Base-by-base conservation (phyloP, 345 rosid species). In the Rhizophora mangle region DNA sequence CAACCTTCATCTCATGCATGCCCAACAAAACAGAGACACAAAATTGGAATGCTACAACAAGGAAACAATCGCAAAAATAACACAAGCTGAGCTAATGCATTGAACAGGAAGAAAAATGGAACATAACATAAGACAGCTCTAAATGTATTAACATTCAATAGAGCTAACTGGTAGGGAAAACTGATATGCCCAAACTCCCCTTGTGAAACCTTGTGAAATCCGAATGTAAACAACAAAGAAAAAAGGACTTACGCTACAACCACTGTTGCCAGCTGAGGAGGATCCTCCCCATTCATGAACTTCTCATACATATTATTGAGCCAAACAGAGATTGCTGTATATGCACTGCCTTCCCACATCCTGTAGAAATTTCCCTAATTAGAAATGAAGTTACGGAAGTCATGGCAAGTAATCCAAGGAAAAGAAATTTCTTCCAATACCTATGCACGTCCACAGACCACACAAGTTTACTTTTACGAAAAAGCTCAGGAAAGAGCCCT, bases 371-470 rank as follows among this genome's bases (percentile, higher is more conserved):
- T 71, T 69, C 24, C 53, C 63, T 76, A 26, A 63, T 77, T 49
- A 78, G 72, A 15, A 67, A 39, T 76, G 21, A 67, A 70, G 67
- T 13, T 56, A 24, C 21, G 65, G 70, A 67, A 72, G 32, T 26
- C 54, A 67, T 62, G 62, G 34, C 55, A 74, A 71, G 22, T 64
- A 61, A 73, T 39, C 60, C 43, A 55, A 73, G 59, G 62, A 61
- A 51, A 19, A 47, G 62, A 43, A 31, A 70, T 60, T n/a, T 53
- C 57, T 54, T 58, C 47, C 26, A 20, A 56, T 79, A 95, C 96
- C 97, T 85, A 80, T 92, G 99, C 68, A 92, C 89, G 68, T 95
- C 99, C 67, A 91, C 88, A 60, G 93, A 84, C 92, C 89, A 90
- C 58, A 88, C 82, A 67, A 88, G 91, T 75, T 87, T 95, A 89